Evolutionary conservation across 805 yeast genomes (phyloP), one percentile per base, ranked within the genome.

Genomic region (Yarrowia osloensis): DNA sequence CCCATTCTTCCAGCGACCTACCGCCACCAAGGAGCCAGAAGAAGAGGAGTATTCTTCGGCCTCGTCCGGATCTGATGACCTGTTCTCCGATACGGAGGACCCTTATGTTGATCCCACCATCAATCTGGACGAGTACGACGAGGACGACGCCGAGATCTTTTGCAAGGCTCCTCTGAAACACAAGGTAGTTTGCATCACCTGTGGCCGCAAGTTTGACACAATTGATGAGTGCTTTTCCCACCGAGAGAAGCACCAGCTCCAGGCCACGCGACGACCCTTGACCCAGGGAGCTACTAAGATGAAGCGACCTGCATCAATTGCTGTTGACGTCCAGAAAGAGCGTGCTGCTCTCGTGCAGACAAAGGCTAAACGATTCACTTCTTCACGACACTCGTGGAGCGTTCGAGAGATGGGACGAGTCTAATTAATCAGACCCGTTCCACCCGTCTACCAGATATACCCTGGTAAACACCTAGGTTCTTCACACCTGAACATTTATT

Each of bases 321-420:
- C 63, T 13, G 49, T 39, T 28, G 49, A 40, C 22, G 37, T 28
- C 13, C 49, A 37, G 28, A 57, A 57, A 8, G 49, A 57, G 49
- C 63, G 63, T 24, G 49, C 63, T 26, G 31, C 63, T 28, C 63
- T 57, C 4, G 49, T 57, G 37, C 49, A 57, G 12, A 57, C 63
- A 5, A 57, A 57, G 37, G 21, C 35, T 19, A 54, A 54, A 54
- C 31, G 61, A n/a, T 35, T 37, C 37, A 28, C 49, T 12, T 57
- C 63, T 11, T 39, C 63, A 29, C 63, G 49, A 12, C 63, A 57
- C 49, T 57, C 63, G 19, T 57, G 63, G 63, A 57, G 49, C 42
- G 49, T 57, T 8, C 24, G 63, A 19, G 37, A 40, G 42, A n/a
- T 40, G 49, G 49, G 49, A 17, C 40, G 44, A 3, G 61, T n/a